Conservation (phyloP, 331 rosid genomes). For the Pyracantha coccinea region DNA sequence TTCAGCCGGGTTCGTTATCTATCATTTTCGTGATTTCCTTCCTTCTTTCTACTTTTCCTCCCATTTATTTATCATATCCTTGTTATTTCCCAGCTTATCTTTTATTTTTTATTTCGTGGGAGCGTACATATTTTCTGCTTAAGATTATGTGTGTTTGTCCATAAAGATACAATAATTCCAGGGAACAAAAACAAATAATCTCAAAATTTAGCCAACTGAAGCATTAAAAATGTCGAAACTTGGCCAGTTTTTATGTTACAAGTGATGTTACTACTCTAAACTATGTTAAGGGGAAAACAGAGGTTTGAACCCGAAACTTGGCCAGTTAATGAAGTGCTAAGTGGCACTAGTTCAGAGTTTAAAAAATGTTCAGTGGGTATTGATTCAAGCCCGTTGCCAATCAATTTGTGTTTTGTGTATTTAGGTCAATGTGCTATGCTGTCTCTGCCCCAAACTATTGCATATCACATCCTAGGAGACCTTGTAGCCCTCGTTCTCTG, state of each 20-base stretch:
- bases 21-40: not conserved
- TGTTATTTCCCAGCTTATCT: not conserved
- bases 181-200: not conserved
- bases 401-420: not conserved
- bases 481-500: constrained; percentile 12
- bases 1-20: not conserved
- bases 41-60: not conserved
- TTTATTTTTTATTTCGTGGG: not conserved
- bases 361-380: too few relatives aligned
- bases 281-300: too few relatives aligned
- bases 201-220: not conserved
- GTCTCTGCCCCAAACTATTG: constrained; percentile 35
- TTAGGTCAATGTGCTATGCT: constrained; percentile 65
- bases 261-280: too few relatives aligned
- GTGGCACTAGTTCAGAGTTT: too few relatives aligned
- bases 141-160: not conserved
- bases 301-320: too few relatives aligned
- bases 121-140: not conserved
- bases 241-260: too few relatives aligned
- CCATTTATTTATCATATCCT: too few relatives aligned
- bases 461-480: constrained; percentile 25
- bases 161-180: not conserved
- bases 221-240: not conserved
- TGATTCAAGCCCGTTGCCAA: not conserved
- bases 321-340: not conserved